Evolutionary conservation across 2,329 filamentous ascomycete species (phyloP).

Genomic region (Calonectria pseudoreteaudii): DNA sequence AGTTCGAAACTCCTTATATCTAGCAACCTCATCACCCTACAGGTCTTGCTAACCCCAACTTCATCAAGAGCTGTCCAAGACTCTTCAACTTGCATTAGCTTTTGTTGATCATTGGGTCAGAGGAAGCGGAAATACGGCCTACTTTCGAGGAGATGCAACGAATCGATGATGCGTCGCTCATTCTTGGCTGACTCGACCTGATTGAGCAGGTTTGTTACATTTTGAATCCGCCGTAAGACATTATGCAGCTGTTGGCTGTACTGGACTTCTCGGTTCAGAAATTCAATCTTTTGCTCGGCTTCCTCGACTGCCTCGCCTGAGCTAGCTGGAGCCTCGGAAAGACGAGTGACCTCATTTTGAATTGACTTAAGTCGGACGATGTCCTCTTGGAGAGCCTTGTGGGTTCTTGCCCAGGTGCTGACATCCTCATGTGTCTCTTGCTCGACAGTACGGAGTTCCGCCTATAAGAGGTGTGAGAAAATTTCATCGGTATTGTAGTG

Average conservation of each 20-base stretch:
- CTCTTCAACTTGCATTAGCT: slow-evolving; percentile 52
- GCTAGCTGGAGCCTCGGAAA: slow-evolving; percentile 74
- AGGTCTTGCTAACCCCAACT: slow-evolving; percentile 71
- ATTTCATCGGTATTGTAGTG: slow-evolving; percentile 26
- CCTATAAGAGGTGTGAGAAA: slow-evolving; percentile 40
- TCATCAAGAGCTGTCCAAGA: slow-evolving; percentile 69
- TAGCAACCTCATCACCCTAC: slow-evolving; percentile 73
- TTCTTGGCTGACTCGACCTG: slow-evolving; percentile 69
- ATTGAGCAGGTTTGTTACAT: slow-evolving; percentile 71
- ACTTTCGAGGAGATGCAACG: slow-evolving; percentile 68
- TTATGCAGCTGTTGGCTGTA: slow-evolving; percentile 69
- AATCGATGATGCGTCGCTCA: slow-evolving; percentile 68
- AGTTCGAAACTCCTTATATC: slow-evolving; percentile 74
- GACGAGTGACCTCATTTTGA: slow-evolving; percentile 82
- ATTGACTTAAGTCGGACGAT: slow-evolving; percentile 84
- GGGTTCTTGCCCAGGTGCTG: slow-evolving; percentile 86
- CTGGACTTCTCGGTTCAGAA: slow-evolving; percentile 67
- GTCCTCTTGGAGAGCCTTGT: slow-evolving; percentile 86
- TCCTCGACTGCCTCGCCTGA: slow-evolving; percentile 65
- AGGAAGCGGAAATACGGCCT: slow-evolving; percentile 37
- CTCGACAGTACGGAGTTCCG: slow-evolving; percentile 81
- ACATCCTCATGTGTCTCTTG: slow-evolving; percentile 82
- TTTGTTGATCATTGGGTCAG: not conserved
- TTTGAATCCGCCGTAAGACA: slow-evolving; percentile 63
- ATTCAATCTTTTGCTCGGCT: slow-evolving; percentile 66